These are phyloP conservation scores for Solanum pimpinellifolium DNA, from an alignment of 257 asterid species.

Conservation along the genomic window DNA sequence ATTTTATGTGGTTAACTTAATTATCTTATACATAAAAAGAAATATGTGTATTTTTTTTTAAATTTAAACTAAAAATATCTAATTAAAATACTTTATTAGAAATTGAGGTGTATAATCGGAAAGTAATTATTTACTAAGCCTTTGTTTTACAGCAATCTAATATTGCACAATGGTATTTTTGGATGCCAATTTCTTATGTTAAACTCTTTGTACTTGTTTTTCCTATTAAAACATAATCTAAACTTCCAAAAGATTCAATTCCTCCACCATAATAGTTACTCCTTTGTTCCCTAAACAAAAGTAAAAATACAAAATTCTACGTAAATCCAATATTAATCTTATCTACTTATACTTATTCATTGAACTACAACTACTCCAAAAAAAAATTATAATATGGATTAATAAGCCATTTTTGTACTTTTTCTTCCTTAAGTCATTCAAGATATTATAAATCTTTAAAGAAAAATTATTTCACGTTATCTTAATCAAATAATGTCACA, in stretches of 20 bases:
- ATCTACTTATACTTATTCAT: no score
- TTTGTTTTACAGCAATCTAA: not conserved
- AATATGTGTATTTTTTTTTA: no score
- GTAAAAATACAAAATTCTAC: no score
- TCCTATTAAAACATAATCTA: not conserved
- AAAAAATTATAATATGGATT: not conserved
- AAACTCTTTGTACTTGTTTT: not conserved
- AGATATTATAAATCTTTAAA: not conserved
- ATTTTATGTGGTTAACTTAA: no score
- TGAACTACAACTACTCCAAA: no score
- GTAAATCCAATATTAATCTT: no score
- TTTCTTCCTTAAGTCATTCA: not conserved
- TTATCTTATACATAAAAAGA: not conserved
- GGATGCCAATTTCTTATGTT: not conserved
- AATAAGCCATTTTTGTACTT: not conserved
- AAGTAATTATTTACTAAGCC: not conserved
- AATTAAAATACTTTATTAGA: no score
- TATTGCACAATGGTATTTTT: not conserved
- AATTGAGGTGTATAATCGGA: no score
- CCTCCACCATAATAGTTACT: not conserved
- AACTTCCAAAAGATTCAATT: not conserved
- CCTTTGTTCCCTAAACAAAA: no score
- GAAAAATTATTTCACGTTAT: not conserved
- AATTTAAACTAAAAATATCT: no score
- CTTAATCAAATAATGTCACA: no score